A percentile compares a stretch with the other conserved stretches of the same genome.
Conservation (phyloP, 2,329 filamentous ascomycete genomes). For the Cytospora paraplurivora region DNA sequence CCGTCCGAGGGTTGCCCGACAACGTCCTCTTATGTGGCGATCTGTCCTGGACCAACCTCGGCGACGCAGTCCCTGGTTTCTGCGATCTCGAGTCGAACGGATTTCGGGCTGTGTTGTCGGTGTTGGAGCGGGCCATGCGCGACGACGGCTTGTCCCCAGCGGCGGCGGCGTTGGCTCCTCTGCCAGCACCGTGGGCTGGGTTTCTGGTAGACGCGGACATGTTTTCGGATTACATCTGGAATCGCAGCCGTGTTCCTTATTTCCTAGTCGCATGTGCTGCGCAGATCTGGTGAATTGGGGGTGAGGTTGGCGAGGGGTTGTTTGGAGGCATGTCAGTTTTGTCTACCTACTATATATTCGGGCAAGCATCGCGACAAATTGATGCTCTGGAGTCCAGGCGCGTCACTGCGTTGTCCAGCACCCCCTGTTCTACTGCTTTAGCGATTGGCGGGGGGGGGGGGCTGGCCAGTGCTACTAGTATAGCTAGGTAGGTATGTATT, state of each 20-base stretch:
- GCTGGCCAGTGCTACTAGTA: constrained; percentile 8
- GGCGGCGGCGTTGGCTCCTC: constrained; percentile 31
- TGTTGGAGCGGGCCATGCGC: constrained; percentile 33
- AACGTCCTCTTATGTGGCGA: constrained; percentile 57
- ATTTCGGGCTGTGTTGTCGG: constrained; percentile 40
- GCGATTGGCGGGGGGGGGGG: background rate
- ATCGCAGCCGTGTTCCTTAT: constrained; percentile 16
- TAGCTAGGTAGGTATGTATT: background rate
- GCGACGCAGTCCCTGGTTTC: constrained; percentile 33
- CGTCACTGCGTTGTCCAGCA: constrained; percentile 18
- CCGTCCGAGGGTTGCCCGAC: constrained; percentile 58
- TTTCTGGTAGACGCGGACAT: constrained; percentile 35
- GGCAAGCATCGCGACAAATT: constrained; percentile 10
- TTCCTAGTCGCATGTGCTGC: constrained; percentile 16
- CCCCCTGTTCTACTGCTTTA: constrained; percentile 11
- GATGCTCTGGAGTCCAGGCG: constrained; percentile 16
- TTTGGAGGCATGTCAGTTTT: background rate
- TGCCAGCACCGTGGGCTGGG: constrained; percentile 33
- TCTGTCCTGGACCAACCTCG: constrained; percentile 21
- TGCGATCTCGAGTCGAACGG: constrained; percentile 39
- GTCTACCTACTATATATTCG: constrained; percentile 25
- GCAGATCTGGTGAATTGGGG: background rate
- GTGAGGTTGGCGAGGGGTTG: constrained; percentile 1
- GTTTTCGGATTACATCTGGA: constrained; percentile 34
- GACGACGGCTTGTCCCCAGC: constrained; percentile 29